Evolutionary conservation across 805 yeast genomes (phyloP), one percentile per base, ranked within the genome.

Genomic region (Metschnikowia similis): DNA sequence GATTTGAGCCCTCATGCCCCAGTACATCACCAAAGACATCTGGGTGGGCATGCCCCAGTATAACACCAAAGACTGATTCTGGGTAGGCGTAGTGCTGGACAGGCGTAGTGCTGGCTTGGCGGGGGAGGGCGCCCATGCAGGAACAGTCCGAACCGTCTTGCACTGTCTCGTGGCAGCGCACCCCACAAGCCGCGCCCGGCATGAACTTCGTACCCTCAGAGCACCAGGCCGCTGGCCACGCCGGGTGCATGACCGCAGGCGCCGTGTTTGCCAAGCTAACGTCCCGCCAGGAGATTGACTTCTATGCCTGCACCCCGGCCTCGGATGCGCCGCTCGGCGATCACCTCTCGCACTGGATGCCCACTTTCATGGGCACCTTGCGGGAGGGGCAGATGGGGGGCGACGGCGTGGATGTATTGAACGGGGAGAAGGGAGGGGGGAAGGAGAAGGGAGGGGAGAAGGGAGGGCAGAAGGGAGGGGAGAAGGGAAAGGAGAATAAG

Each of bases 151-250:
- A 1, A 21, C 21, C 3, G 21, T 21, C 21, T 21, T 21, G 21
- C 21, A 21, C n/a, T 21, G 21, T 21, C 21, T 21, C 21, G 21
- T 21, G 21, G 21, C 5, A 21, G 21, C 21, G 21, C 21, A 21
- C 21, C 21, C 21, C 21, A 21, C 21, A 21, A 21, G 31, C 4
- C 31, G 31, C 31, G 31, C 31, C 31, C 31, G 31, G 10, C n/a
- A 55, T 56, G 60, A 39, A 48, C 27, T 53, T 57, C 36, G 32
- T 45, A 1, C 57, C 58, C 10, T 48, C 57, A 3, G 49, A 41
- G 3, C 88, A 87, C 61, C 86, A 83, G 66, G 98, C 94, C 2
- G 98, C 97, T 0, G 99, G 99, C 6, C 99, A 92, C 61, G 87
- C 76, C 6, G 98, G 96, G 0, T 79, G 86, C 2, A 57, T 89